Base-by-base conservation (phyloP, 2,329 filamentous ascomycete species). In the Cadophora luteo-olivacea region DNA sequence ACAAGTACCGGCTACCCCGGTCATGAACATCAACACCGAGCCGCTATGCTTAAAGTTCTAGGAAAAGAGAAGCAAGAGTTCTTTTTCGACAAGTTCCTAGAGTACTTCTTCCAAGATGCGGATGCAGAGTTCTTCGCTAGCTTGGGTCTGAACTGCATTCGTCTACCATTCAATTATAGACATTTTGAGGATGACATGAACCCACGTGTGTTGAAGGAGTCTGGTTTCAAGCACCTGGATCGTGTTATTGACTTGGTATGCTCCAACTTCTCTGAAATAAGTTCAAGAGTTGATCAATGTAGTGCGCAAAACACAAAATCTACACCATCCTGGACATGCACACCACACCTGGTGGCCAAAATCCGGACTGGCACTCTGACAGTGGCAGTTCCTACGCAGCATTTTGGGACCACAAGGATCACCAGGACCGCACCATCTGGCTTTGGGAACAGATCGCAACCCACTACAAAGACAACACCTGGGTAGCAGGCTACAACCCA, bases 121-220 rank as follows among this genome's bases (percentile, higher is more conserved):
- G 87, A 90, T 68, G 87, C 87, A 24, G 82, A 83, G 38, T 89
- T 87, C 77, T 86, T 87, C 71, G 83, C 85, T 0, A 84, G 80
- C 0, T 74, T 87, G 2, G 85, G 85, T 0, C 77, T 89, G 24
- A 89, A 89, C 75, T 89, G 85, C 74, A 79, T 89, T 2, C 82
- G 87, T 0, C 77, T 90, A 2, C 86, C 87, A 0, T 88, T 90
- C 77, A 89, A 89, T 74, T 88, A 89, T 72, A 83, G 84, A 0
- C 84, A 87, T 72, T 86, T 86, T 45, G 83, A 85, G 68, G 83
- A 87, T 68, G 83, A 85, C 65, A 80, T 83, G 78, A 82, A 85
- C 68, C 84, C 84, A 0, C 74, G 80, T 7, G 81, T 83, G 0
- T 74, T 85, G 11, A 85, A 84, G 71, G 73, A 80, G 16, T 77